Percentiles rank a stretch among this genome's conserved stretches.
phyloP scores from a whole-genome alignment of 345 rosid genomes.

The Populus euphratica region DNA sequence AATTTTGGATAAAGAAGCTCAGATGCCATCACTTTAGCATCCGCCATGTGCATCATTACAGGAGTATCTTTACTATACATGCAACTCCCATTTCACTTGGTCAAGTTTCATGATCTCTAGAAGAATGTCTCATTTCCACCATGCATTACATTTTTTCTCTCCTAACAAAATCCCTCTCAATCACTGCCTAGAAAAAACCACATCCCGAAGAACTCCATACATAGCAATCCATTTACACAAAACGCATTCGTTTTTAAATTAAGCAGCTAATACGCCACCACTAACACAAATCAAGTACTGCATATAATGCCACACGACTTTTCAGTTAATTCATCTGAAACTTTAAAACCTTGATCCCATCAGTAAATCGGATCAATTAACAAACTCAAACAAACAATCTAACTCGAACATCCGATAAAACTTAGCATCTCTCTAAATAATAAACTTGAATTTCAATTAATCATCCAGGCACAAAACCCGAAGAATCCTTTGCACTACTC shows the following conservation, averaged over 20 bases:
- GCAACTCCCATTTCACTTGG: not conserved
- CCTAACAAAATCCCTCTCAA: not conserved
- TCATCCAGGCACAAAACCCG: not conserved
- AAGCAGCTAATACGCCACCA: not conserved
- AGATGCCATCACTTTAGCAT: not conserved
- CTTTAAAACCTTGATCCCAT: not conserved
- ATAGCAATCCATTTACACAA: not conserved
- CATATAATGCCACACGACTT: not conserved
- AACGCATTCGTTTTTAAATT: not conserved
- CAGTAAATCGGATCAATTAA: not conserved
- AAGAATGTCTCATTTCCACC: not conserved
- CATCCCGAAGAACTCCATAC: not conserved
- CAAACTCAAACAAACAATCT: not conserved
- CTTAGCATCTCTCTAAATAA: not conserved
- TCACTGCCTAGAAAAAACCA: not conserved
- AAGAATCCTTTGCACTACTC: not conserved
- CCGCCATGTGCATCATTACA: not conserved
- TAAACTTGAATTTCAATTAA: not conserved
- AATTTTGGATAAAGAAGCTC: not conserved
- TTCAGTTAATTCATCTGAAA: not conserved
- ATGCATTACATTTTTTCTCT: not conserved
- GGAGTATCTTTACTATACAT: not conserved
- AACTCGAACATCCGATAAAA: not conserved
- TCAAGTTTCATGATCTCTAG: not conserved
- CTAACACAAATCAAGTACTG: not conserved